phyloP scores from a whole-genome alignment of 768 basidiomycete species.

The Hysterangium stoloniferum region DNA sequence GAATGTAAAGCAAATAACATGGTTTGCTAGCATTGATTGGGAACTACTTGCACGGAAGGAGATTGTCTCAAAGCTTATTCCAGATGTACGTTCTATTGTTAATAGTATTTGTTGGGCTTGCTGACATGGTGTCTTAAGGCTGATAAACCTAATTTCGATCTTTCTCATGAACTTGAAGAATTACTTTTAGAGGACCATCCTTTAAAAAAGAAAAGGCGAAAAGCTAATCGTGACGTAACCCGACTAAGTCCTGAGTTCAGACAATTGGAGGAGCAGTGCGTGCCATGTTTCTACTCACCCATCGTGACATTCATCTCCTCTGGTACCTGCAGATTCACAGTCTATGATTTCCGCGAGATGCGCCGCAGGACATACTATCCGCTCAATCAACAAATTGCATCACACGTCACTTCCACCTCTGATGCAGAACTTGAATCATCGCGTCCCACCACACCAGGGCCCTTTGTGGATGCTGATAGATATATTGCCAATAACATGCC shows the following conservation, averaged over 20 bases:
- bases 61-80: slow-evolving; percentile 75
- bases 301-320: too few relatives aligned
- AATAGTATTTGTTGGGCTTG: not conserved
- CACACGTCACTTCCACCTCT: slow-evolving; percentile 17
- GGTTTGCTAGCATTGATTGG: slow-evolving; percentile 85
- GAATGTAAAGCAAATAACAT: slow-evolving; percentile 75
- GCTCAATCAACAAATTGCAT: slow-evolving; percentile 56
- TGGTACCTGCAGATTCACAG: slow-evolving; percentile 63
- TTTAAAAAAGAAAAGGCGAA: slow-evolving; percentile 89
- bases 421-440: slow-evolving; percentile 3
- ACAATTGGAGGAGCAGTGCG: slow-evolving; percentile 88
- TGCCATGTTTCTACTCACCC: slow-evolving; percentile 16
- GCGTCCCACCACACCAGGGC: slow-evolving; percentile 5
- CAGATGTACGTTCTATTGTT: slow-evolving; percentile 60
- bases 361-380: slow-evolving; percentile 82
- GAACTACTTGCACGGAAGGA: slow-evolving; percentile 55
- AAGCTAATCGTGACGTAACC: slow-evolving; percentile 75
- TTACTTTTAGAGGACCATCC: slow-evolving; percentile 97
- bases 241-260: slow-evolving; percentile 88
- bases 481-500: too few relatives aligned
- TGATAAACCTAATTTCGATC: slow-evolving; percentile 97
- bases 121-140: slow-evolving; percentile 42
- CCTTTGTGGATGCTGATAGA: slow-evolving; percentile 5
- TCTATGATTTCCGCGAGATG: slow-evolving; percentile 75
- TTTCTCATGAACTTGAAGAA: slow-evolving; percentile 95